phyloP scores from a whole-genome alignment of 139 green algal genomes.

The Chlorella sp. region DNA sequence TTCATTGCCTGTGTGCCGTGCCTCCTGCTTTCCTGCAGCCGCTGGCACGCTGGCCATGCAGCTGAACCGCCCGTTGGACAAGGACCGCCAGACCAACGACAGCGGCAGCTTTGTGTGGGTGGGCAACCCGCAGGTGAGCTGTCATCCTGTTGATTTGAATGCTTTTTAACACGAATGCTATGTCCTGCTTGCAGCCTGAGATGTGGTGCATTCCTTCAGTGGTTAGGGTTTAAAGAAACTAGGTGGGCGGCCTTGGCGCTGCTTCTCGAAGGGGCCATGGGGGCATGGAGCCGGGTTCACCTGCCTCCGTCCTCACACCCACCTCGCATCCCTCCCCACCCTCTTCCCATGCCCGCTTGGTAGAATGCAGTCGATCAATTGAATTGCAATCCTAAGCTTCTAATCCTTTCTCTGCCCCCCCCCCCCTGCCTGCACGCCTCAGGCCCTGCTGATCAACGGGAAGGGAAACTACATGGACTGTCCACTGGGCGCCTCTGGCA shows the following conservation, averaged over 20 bases:
- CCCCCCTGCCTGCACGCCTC: neutral
- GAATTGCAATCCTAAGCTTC: no score
- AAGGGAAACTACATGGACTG: conserved; percentile 58
- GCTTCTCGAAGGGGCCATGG: no score
- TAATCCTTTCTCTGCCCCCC: neutral
- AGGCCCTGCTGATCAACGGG: conserved; percentile 67
- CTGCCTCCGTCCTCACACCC: neutral
- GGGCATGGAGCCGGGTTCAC: no score
- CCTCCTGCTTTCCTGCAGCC: neutral
- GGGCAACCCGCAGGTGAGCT: conserved; percentile 18
- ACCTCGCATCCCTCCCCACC: neutral
- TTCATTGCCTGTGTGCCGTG: neutral
- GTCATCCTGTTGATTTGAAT: no score
- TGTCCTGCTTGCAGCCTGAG: no score
- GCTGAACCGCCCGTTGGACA: conserved; percentile 51
- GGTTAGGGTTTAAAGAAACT: no score
- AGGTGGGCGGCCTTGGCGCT: no score
- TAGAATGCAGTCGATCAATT: no score
- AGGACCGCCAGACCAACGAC: neutral
- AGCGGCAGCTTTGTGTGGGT: conserved; percentile 6
- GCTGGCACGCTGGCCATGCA: neutral
- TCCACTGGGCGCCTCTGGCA: conserved; percentile 1
- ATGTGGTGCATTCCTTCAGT: no score
- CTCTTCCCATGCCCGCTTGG: no score
- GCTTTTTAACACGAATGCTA: no score